Evolutionary conservation across 148 eudicot genomes (phyloP).

Genomic region (Rhododendron kiyosumense): DNA sequence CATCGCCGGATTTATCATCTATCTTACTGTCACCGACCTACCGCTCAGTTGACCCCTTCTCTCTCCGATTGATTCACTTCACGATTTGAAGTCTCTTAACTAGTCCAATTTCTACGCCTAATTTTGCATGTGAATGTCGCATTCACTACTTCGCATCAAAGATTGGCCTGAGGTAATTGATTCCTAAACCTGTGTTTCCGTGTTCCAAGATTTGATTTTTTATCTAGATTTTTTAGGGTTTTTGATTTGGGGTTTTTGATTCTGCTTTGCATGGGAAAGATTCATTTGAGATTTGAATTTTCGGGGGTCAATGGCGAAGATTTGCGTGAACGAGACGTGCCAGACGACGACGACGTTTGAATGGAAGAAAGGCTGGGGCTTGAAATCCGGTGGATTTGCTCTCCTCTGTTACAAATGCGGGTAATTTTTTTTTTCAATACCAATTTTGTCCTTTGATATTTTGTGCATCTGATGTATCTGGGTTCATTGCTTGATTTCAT

Average conservation of each 20-base stretch:
- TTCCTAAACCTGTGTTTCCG: neutral
- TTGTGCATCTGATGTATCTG: neutral
- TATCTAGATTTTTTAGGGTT: slow-evolving; percentile 8
- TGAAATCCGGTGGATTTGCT: slow-evolving; percentile 80
- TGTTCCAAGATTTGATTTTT: slow-evolving; percentile 4
- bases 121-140: slow-evolving; percentile 9
- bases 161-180: slow-evolving; percentile 1
- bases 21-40: neutral
- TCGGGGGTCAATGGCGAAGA: slow-evolving; percentile 44
- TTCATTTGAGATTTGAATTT: slow-evolving; percentile 15
- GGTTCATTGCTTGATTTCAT: neutral
- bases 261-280: slow-evolving; percentile 2
- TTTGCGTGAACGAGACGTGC: slow-evolving; percentile 78
- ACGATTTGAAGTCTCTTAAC: neutral
- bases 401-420: slow-evolving; percentile 78
- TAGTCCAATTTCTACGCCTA: neutral
- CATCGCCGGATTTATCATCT: slow-evolving; percentile 7
- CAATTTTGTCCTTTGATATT: slow-evolving; percentile 11
- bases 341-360: slow-evolving; percentile 41
- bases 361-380: slow-evolving; percentile 82
- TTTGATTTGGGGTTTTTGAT: slow-evolving; percentile 23
- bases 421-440: slow-evolving; percentile 29
- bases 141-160: neutral
- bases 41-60: slow-evolving; percentile 2
- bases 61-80: neutral